Base-by-base conservation (phyloP, 257 asterid species). In the Coffea eugenioides region DNA sequence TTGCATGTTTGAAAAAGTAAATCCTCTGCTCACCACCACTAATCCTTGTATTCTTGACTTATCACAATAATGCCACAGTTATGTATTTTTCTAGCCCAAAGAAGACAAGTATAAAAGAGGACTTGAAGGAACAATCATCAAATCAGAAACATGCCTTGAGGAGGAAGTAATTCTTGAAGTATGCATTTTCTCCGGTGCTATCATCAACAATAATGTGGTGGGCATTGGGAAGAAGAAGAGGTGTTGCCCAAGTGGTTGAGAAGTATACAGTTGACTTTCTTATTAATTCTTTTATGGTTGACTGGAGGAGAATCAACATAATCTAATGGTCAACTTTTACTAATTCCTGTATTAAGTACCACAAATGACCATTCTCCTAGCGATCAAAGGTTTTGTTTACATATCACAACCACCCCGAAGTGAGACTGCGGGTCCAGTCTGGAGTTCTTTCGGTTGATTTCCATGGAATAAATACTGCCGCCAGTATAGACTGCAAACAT, bases 161-260 rank as follows among this genome's bases (percentile, higher is more conserved):
- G 71, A 49, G 21, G 62, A 82, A 82, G 81, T 65, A 82, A 49
- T 77, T 80, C 72, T 43, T 80, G 74, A 64, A 74, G 73, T 66
- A 18, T 54, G 31, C 79, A 39, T 77, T 52, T 67, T 21, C 65
- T 62, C 68, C 11, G 5, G n/a, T n/a, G 18, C n/a, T 2, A 49
- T 66, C 71, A 31, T 31, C 34, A 31, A 34, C 45, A n/a, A n/a
- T 14, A n/a, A n/a, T 14, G 4, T 62, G 68, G 34, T 62, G 34
- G 34, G 68, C 36, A 20, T n/a, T 8, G 62, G 62, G 62, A 18
- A 2, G 67, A 31, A 1, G 8, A 6, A 57, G 20, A n/a, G 64
- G 3, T 18, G 15, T 59, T 18, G 0, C 52, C 12, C 52, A 48
- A 8, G 1, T 48, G 52, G 12, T 46, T 46, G 51, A 9, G 14